Base-by-base conservation (phyloP, 2,329 filamentous ascomycete species). In the Paraphoma sp. region DNA sequence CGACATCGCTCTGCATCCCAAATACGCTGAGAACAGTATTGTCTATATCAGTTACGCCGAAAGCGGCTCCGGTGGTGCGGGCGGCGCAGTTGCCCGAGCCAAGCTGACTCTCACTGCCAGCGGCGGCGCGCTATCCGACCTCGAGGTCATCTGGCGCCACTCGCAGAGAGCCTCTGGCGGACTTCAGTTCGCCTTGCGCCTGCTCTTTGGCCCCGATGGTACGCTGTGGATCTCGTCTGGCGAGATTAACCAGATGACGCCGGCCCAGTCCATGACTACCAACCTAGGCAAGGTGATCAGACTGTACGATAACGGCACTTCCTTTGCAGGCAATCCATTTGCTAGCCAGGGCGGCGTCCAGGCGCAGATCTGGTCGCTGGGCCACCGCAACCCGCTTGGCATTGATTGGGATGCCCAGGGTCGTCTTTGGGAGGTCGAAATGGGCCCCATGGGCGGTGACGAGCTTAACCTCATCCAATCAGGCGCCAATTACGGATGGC, bases 131-230 rank as follows among this genome's bases (percentile, higher is more conserved):
- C 57, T 63, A 46, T 60, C 60, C 31, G 50, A 47, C 47, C 57
- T 60, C 42, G 57, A 63, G 23, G 60, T 63, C 45, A 63, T 63
- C 57, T 63, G 60, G 60, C 57, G 60, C 33, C 60, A 63, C 57
- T 56, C 60, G 50, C 60, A 63, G 49, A 56, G 51, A 40, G 60
- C 60, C 45, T 51, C 53, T 10, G 60, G 60, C 10, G 60, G 60
- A 45, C 60, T 63, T 16, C 60, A 63, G 47, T 63, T 60, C 41
- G 60, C 60, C 46, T 57, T 51, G 44, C 60, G 60, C 41, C 54
- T 63, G 30, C 60, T 63, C 43, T 63, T 63, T 45, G 60, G 60
- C 38, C 14, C 60, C 36, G 60, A 63, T 38, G 60, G 60, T 44
- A 50, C 60, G 17, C 57, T 63, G 46, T 63, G 60, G 60, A 58